Conservation (phyloP, 768 basidiomycete genomes). For the Saitozyma podzolica region DNA sequence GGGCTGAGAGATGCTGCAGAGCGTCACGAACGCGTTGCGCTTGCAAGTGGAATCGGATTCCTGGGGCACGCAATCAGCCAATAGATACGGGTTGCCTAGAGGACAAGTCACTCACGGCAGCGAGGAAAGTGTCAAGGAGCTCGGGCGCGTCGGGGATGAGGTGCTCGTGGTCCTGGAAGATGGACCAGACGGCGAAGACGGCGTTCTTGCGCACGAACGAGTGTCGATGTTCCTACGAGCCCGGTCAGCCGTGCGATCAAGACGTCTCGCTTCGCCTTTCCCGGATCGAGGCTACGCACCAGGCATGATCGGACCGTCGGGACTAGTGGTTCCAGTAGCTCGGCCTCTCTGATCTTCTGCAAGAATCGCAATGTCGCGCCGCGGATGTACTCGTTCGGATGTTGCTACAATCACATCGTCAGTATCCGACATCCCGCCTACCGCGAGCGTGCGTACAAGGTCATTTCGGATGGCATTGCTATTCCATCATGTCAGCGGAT, state of each 20-base stretch:
- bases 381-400: slow-evolving; percentile 98
- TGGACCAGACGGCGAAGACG: slow-evolving; percentile 90
- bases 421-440: background rate
- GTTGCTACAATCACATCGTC: slow-evolving; percentile 65
- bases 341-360: slow-evolving; percentile 91
- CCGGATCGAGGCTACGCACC: slow-evolving; percentile 40
- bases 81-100: background rate
- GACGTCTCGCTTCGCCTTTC: background rate
- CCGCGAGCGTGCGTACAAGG: slow-evolving; percentile 62
- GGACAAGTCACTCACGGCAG: slow-evolving; percentile 58
- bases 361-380: slow-evolving; percentile 96
- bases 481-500: slow-evolving; percentile 10
- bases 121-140: slow-evolving; percentile 91
- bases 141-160: slow-evolving; percentile 96
- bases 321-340: slow-evolving; percentile 91
- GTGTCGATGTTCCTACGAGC: slow-evolving; percentile 80
- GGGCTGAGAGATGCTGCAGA: slow-evolving; percentile 72
- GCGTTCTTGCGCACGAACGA: slow-evolving; percentile 98
- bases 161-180: slow-evolving; percentile 90
- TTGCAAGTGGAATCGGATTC: slow-evolving; percentile 96
- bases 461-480: slow-evolving; percentile 98
- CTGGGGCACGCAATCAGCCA: slow-evolving; percentile 22
- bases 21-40: slow-evolving; percentile 94
- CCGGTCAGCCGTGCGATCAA: background rate
- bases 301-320: slow-evolving; percentile 91